Percentiles rank a stretch among this genome's conserved stretches.
These are phyloP conservation scores for Raffaelea ambrosiae DNA, from an alignment of 2,329 filamentous ascomycete species.

Conservation along the genomic window DNA sequence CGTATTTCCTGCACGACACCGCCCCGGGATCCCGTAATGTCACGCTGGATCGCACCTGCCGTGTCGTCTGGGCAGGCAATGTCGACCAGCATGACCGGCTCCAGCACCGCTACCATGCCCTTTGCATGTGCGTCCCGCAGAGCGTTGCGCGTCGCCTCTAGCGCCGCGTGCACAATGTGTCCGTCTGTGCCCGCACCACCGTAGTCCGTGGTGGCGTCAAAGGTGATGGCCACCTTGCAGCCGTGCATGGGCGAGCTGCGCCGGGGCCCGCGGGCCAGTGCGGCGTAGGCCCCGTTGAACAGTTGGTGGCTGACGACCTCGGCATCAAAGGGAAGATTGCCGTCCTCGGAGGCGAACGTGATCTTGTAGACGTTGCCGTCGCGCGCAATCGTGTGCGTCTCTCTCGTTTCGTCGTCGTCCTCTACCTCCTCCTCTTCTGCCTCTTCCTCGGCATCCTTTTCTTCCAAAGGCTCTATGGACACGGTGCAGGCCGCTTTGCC, in stretches of 20 bases:
- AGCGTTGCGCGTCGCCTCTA: conserved; percentile 57
- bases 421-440: not conserved
- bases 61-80: conserved; percentile 78
- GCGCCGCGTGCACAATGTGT: conserved; percentile 57
- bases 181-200: conserved; percentile 58
- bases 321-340: conserved; percentile 33
- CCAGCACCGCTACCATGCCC: conserved; percentile 65
- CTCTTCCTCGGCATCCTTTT: not conserved
- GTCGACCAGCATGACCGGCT: conserved; percentile 86
- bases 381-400: conserved; percentile 28
- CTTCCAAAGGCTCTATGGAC: conserved; percentile 49
- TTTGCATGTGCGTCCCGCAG: conserved; percentile 52
- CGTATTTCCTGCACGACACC: conserved; percentile 69
- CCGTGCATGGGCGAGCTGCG: conserved; percentile 73
- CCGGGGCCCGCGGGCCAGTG: conserved; percentile 74
- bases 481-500: conserved; percentile 71
- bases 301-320: conserved; percentile 51
- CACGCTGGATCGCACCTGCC: conserved; percentile 74
- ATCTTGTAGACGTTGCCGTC: conserved; percentile 18
- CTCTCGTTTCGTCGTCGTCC: not conserved
- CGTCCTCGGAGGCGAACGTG: not conserved
- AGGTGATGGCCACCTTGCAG: conserved; percentile 59
- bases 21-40: conserved; percentile 66
- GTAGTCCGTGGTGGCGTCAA: conserved; percentile 57
- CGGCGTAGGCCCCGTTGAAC: conserved; percentile 72